Evolutionary conservation across 164 flowering plant species (phyloP), one percentile per base, ranked within the genome.

Genomic region (Macadamia tetraphylla): DNA sequence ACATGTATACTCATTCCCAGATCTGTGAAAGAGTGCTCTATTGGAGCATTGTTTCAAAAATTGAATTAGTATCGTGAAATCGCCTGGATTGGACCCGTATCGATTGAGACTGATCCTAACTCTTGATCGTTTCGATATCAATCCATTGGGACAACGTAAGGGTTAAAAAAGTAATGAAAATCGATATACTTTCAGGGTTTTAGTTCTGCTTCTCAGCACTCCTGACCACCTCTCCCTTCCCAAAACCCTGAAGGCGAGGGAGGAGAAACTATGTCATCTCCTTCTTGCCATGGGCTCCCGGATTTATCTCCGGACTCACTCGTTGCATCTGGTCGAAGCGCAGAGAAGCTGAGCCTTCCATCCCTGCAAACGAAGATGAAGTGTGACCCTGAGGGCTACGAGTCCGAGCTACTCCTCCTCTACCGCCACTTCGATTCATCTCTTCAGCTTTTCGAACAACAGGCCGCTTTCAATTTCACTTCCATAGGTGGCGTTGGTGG

Each of bases 301-400:
- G 75, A 64, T 10, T 9, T 77, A 10, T 23, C 70, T 17, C 63
- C 86, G 62, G 87, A 82, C 29, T 48, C 86, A 0, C 63, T 88
- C 13, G 60, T 81, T 8, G 91, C 96, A 5, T 83, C 95, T 0
- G 91, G 97, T 30, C 80, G 83, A 51, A 61, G 71, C 70, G 58
- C 91, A 3, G 96, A 87, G 76, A 89, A 83, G 83, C 81, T 88
- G 52, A 88, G 86, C 78, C 87, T 94, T 0, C 85, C 88, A 13
- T 6, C 81, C 0, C 84, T 94, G 3, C 98, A 90, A 66, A 82
- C 89, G 6, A 91, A 90, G 77, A 90, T 94, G 97, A 91, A 94
- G 68, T 66, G 72, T 71, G 98, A 94, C 67, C 95, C 97, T 0
- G 92, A 94, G 66, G 90, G 98, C 29, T 91, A 94, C 76, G 83